Conservation (phyloP, 768 basidiomycete genomes). For the Clathrus columnatus region DNA sequence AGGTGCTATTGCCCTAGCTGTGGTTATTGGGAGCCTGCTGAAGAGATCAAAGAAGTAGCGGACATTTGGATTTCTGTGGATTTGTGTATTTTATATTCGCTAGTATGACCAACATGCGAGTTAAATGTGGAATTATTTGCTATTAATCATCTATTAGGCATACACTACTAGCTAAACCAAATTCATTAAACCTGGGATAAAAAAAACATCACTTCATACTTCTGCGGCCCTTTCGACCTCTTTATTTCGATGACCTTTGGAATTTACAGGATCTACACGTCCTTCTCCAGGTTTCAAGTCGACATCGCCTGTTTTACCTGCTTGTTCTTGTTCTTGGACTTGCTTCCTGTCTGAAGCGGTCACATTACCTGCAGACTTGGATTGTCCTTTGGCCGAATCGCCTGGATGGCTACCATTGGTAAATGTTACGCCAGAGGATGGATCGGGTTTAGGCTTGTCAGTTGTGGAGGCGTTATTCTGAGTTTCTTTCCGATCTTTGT, state of each 20-base stretch:
- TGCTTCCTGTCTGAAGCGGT: background rate
- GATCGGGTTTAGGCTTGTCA: no score
- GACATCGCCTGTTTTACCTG: background rate
- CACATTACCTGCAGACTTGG: background rate
- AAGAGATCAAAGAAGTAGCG: slow-evolving; percentile 63
- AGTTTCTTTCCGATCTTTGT: background rate
- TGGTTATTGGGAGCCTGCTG: slow-evolving; percentile 67
- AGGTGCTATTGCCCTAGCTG: slow-evolving; percentile 74
- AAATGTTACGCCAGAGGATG: no score
- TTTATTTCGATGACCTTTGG: background rate
- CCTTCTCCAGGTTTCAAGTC: background rate
- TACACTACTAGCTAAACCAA: background rate
- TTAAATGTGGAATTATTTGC: background rate
- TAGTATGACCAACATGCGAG: background rate
- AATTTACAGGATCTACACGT: background rate
- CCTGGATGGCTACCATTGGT: no score
- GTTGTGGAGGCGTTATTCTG: no score
- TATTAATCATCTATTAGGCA: no score
- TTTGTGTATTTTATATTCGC: background rate
- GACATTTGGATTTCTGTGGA: background rate
- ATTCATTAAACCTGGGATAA: background rate
- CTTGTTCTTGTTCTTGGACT: background rate
- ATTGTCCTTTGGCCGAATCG: no score
- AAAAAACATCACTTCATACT: no score
- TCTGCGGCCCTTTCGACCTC: background rate